Evolutionary conservation across 2,329 filamentous ascomycete genomes (phyloP).

Genomic region (Alternaria triticina): DNA sequence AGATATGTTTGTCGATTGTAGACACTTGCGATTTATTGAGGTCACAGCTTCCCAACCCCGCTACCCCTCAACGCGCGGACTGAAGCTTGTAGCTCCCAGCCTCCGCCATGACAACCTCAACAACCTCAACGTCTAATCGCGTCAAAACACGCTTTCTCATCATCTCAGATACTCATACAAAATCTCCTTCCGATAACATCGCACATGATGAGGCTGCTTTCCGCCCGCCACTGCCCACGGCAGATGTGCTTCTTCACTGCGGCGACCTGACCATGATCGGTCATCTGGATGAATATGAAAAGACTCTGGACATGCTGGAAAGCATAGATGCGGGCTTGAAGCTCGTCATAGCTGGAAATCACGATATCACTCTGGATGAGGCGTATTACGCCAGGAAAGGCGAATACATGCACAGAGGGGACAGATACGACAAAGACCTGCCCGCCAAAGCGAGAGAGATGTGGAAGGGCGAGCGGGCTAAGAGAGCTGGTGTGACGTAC

Average conservation of each 20-base stretch:
- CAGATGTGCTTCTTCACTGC: slow-evolving; percentile 63
- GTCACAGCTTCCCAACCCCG: neutral
- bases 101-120: slow-evolving; percentile 18
- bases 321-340: slow-evolving; percentile 62
- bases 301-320: slow-evolving; percentile 56
- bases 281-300: slow-evolving; percentile 54
- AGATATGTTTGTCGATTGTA: neutral
- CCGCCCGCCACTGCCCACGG: slow-evolving; percentile 54
- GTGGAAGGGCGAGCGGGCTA: slow-evolving; percentile 55
- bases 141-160: slow-evolving; percentile 53
- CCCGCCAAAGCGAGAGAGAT: slow-evolving; percentile 50
- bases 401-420: slow-evolving; percentile 29
- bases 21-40: neutral
- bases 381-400: slow-evolving; percentile 52
- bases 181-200: slow-evolving; percentile 15
- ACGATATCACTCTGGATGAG: slow-evolving; percentile 61
- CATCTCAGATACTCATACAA: slow-evolving; percentile 53
- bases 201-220: slow-evolving; percentile 22
- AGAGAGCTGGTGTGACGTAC: slow-evolving; percentile 57
- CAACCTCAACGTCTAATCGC: neutral
- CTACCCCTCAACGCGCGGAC: slow-evolving; percentile 4
- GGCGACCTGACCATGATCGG: slow-evolving; percentile 65
- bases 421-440: slow-evolving; percentile 25
- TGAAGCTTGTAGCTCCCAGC: slow-evolving; percentile 1
- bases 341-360: slow-evolving; percentile 68